phyloP scores from a whole-genome alignment of 2,329 filamentous ascomycete genomes.

The Zasmidium cellare region DNA sequence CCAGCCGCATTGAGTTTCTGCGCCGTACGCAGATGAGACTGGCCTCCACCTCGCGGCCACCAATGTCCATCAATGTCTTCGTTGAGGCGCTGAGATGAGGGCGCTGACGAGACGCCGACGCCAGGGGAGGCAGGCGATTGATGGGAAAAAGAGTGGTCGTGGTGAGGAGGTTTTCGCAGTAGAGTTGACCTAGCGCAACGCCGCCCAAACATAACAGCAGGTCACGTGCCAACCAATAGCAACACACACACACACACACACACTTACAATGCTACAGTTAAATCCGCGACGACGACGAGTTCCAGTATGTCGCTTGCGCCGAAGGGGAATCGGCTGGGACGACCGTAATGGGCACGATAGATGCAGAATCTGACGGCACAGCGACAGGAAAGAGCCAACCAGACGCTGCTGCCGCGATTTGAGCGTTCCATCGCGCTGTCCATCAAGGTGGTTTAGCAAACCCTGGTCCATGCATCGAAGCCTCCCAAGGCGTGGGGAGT shows the following conservation, averaged over 20 bases:
- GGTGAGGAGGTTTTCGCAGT: background rate
- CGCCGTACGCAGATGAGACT: background rate
- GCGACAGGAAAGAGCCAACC: too few species aligned
- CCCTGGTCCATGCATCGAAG: constrained; percentile 1
- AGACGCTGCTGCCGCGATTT: too few species aligned
- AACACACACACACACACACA: too few species aligned
- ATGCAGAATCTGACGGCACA: too few species aligned
- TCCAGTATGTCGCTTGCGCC: too few species aligned
- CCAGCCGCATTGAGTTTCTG: background rate
- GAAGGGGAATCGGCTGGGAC: too few species aligned
- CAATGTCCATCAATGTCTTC: constrained; percentile 2
- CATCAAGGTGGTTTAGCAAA: constrained; percentile 24
- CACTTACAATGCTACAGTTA: too few species aligned
- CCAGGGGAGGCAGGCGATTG: too few species aligned
- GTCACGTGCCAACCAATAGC: background rate
- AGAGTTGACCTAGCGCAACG: background rate
- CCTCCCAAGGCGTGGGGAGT: constrained; percentile 14
- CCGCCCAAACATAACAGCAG: background rate
- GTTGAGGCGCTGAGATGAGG: background rate
- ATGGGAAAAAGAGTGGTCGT: background rate
- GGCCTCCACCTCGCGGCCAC: background rate
- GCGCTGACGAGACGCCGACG: background rate
- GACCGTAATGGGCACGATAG: too few species aligned
- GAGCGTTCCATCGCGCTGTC: constrained; percentile 2
- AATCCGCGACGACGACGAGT: too few species aligned